Percentiles rank a stretch among this genome's conserved stretches.
phyloP scores from a whole-genome alignment of 2,329 filamentous ascomycete species.

The Botrytis aclada region DNA sequence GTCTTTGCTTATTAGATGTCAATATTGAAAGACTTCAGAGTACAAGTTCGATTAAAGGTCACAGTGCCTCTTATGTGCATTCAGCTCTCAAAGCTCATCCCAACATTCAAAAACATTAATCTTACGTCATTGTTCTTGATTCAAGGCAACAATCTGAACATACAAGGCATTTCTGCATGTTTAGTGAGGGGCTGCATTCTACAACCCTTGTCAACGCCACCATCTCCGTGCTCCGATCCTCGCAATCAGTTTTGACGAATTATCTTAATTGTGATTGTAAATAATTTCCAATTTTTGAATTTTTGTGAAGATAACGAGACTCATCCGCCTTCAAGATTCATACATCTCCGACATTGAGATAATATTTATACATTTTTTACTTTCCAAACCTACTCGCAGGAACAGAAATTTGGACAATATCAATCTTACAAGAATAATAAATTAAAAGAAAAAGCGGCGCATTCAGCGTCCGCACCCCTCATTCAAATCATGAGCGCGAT shows the following conservation, averaged over 20 bases:
- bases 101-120: not conserved
- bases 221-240: conserved; percentile 14
- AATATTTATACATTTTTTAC: not conserved
- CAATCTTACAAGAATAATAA: not conserved
- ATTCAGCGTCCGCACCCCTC: conserved; percentile 23
- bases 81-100: not conserved
- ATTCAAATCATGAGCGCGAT: conserved; percentile 83
- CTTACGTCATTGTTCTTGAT: not conserved
- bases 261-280: conserved; percentile 18
- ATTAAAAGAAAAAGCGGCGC: conserved; percentile 23
- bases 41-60: not conserved
- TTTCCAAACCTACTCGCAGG: not conserved
- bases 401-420: not conserved
- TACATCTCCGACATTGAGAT: not conserved
- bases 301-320: not conserved
- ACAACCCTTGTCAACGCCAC: conserved; percentile 1
- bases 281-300: conserved; percentile 15
- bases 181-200: conserved; percentile 1
- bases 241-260: conserved; percentile 17
- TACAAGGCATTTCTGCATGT: not conserved
- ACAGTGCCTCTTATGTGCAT: not conserved
- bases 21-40: not conserved
- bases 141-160: not conserved
- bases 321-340: not conserved
- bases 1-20: not conserved